Base-by-base conservation (phyloP, 305 asterid species). In the Rubia peregrina region DNA sequence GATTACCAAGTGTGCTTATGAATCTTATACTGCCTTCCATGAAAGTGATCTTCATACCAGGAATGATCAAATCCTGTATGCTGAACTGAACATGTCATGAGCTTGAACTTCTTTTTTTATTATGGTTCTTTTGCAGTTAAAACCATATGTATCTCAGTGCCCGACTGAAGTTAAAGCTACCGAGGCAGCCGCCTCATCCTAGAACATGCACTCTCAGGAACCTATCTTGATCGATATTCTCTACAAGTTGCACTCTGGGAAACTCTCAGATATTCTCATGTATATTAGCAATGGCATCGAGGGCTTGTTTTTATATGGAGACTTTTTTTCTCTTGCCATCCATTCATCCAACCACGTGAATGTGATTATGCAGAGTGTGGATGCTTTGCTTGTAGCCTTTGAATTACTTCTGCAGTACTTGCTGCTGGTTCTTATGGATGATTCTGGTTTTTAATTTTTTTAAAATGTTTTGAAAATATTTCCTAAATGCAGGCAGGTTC, bases 131-230 rank as follows among this genome's bases (percentile, higher is more conserved):
- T 77, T 72, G 76, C 90, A 90, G 96, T 86, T 90, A 30, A 88
- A 86, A 76, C 92, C 96, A 12, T 88, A 88, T 51, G 96, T 90
- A 62, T 82, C 90, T 71, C 96, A 90, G 78, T 82, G 90, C 64
- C 83, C 85, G n/a, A 80, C 16, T 19, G 82, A 80, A 71, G 69
- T 30, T 59, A 73, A 74, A 65, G 53, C 75, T 22, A 41, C 83
- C 10, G 85, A 73, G 68, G 77, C 82, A 36, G 73, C 86, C 43
- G 85, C 70, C 14, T 33, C 74, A 53, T 59, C 78, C 46, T 53
- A 75, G 42, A 16, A 57, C 19, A 6, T 42, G 0, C 4, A n/a
- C 70, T 5, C 42, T 53, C 14, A 46, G 63, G 26, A 26, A 14
- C 38, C 13, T 16, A 22, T 56, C 51, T 66, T n/a, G 9, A 66